Percentiles rank a stretch among this genome's conserved stretches.
Conservation (phyloP, 148 eudicot genomes). For the Pharnaceum exiguum region DNA sequence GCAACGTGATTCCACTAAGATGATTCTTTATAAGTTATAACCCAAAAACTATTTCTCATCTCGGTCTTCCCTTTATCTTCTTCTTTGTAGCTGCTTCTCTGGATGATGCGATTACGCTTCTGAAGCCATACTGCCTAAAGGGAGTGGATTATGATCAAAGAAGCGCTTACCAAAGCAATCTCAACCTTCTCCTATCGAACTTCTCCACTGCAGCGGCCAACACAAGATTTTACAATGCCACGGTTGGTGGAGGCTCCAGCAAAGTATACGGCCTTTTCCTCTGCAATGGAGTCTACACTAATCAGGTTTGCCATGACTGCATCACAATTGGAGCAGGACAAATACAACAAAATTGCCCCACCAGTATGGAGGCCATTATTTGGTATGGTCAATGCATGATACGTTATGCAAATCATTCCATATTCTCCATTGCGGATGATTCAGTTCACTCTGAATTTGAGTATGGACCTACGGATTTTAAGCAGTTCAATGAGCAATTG, state of each 20-base stretch:
- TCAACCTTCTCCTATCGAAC: slow-evolving; percentile 5
- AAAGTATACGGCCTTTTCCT: slow-evolving; percentile 18
- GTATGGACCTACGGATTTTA: slow-evolving; percentile 12
- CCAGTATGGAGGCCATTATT: slow-evolving; percentile 12
- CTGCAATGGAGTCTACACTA: slow-evolving; percentile 14
- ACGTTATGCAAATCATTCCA: slow-evolving; percentile 19
- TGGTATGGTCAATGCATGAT: slow-evolving; percentile 32
- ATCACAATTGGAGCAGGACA: slow-evolving; percentile 19
- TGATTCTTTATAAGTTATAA: too few relatives aligned
- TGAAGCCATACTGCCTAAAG: slow-evolving; percentile 6
- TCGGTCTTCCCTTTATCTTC: background rate
- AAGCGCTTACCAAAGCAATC: slow-evolving; percentile 13
- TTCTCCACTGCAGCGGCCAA: slow-evolving; percentile 1
- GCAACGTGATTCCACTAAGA: too few relatives aligned
- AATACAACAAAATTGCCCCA: slow-evolving; percentile 17
- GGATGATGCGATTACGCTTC: slow-evolving; percentile 6
- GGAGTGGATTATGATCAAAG: background rate
- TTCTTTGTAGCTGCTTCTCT: background rate
- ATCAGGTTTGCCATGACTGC: slow-evolving; percentile 18
- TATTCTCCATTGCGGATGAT: slow-evolving; percentile 16
- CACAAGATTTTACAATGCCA: slow-evolving; percentile 10
- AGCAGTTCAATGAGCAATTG: slow-evolving; percentile 14
- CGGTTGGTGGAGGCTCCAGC: slow-evolving; percentile 5
- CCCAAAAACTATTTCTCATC: background rate
- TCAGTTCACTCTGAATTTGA: slow-evolving; percentile 6